These are phyloP conservation scores for Ophiostoma piceae DNA, from an alignment of 2,329 filamentous ascomycete species.

Conservation along the genomic window DNA sequence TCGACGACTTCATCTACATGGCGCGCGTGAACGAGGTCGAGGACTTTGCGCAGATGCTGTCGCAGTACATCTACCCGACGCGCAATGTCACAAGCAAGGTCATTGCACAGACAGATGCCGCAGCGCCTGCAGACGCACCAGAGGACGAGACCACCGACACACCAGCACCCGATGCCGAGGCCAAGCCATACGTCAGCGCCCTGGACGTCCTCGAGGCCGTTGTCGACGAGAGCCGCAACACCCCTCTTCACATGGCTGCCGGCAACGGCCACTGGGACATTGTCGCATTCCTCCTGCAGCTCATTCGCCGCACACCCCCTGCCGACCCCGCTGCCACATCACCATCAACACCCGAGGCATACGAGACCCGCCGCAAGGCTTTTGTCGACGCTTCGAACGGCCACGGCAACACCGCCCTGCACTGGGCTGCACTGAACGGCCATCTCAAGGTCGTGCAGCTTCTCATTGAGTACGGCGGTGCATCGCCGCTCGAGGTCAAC, in stretches of 20 bases:
- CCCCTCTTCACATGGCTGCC: slow-evolving; percentile 84
- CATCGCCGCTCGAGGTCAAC: slow-evolving; percentile 73
- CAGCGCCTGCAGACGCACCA: neutral
- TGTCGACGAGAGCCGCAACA: slow-evolving; percentile 70
- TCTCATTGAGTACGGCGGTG: slow-evolving; percentile 70
- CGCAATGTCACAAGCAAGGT: neutral
- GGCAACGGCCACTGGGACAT: slow-evolving; percentile 70
- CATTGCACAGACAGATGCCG: neutral
- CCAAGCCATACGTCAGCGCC: slow-evolving; percentile 33
- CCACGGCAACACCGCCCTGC: slow-evolving; percentile 83
- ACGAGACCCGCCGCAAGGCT: slow-evolving; percentile 27
- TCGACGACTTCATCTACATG: slow-evolving; percentile 88
- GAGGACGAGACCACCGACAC: neutral
- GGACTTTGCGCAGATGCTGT: slow-evolving; percentile 58
- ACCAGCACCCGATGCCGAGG: slow-evolving; percentile 32
- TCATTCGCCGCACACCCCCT: slow-evolving; percentile 1
- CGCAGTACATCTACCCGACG: slow-evolving; percentile 47
- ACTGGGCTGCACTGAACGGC: slow-evolving; percentile 90
- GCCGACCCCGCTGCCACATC: slow-evolving; percentile 35
- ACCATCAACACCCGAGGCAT: slow-evolving; percentile 37
- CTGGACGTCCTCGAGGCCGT: slow-evolving; percentile 61
- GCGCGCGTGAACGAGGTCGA: slow-evolving; percentile 70
- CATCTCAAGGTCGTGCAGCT: slow-evolving; percentile 75
- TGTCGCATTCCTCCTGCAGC: neutral
- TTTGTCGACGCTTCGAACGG: slow-evolving; percentile 68